Evolutionary conservation across 768 basidiomycete genomes (phyloP).

Genomic region (Pleurotus ostreatus): DNA sequence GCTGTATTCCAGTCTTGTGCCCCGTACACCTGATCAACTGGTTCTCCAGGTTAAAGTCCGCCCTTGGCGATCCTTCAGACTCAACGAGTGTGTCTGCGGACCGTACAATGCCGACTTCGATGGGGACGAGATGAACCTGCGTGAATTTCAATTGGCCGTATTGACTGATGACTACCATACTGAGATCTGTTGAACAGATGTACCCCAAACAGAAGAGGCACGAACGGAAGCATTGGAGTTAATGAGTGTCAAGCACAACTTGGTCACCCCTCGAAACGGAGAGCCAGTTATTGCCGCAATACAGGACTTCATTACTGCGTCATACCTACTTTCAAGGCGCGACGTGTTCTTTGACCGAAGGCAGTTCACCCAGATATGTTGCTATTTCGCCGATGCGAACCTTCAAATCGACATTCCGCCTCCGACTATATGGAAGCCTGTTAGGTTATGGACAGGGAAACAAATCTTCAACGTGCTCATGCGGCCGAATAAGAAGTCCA

Average conservation of each 20-base stretch:
- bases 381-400: slow-evolving; percentile 88
- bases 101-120: slow-evolving; percentile 99
- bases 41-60: slow-evolving; percentile 71
- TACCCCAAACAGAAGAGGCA: slow-evolving; percentile 98
- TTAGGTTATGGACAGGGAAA: slow-evolving; percentile 95
- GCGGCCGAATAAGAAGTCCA: slow-evolving; percentile 82
- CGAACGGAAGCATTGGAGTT: slow-evolving; percentile 94
- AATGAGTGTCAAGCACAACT: slow-evolving; percentile 95
- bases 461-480: slow-evolving; percentile 98
- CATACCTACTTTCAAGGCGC: slow-evolving; percentile 89
- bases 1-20: slow-evolving; percentile 13
- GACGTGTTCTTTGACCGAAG: slow-evolving; percentile 92
- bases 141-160: slow-evolving; percentile 39
- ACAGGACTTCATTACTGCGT: slow-evolving; percentile 99
- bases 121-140: slow-evolving; percentile 99
- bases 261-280: slow-evolving; percentile 97
- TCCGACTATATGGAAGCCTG: slow-evolving; percentile 91
- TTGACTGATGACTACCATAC: neutral
- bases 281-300: slow-evolving; percentile 99
- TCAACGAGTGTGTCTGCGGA: slow-evolving; percentile 99
- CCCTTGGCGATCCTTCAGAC: slow-evolving; percentile 94
- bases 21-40: neutral
- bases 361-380: slow-evolving; percentile 95
- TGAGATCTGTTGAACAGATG: slow-evolving; percentile 50
- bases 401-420: slow-evolving; percentile 94